Base-by-base conservation (phyloP, 1,139 yeast genomes). In the Saccharomyces hybrid region DNA sequence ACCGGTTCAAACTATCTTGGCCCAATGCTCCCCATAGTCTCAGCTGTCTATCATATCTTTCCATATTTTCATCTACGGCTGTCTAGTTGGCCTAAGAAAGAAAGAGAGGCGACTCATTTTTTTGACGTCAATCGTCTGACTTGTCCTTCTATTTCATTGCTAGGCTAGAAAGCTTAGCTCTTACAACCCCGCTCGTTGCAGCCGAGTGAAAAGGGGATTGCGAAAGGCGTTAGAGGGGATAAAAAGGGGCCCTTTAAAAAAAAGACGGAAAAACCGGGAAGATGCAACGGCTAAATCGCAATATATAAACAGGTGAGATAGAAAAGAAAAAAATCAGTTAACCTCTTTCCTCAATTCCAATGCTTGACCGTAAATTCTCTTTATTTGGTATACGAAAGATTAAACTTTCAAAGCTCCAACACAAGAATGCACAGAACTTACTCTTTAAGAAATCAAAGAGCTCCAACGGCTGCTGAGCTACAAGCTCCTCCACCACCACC, bases 11-110 rank as follows among this genome's bases (percentile, higher is more conserved):
- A 3, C 77, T 76, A 6, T 72, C 62, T 65, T 93, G 99, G 3
- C 98, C 98, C 1, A 78, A 70, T 0, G 79, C 65, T 0, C 89
- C 93, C 99, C 99, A 93, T 20, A 93, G 73, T 47, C 98, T 78
- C 57, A 91, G 73, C 68, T 93, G 99, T 50, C 99, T 78, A 70
- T 93, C 98, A 68, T 89, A 91, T 60, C 81, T 81, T 23, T 61
- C 52, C 46, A 50, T 30, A 50, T 25, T 31, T 50, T 41, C 44
- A 20, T 38, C 26, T 9, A 13, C 16, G 13, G 23, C n/a, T 16
- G n/a, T 30, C 13, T 13, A 30, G 32, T 5, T 30, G n/a, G 32
- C n/a, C 13, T 30, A 11, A 9, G n/a, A 11, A 30, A 30, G 6
- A 3, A 30, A 30, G n/a, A 28, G 9, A 30, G 13, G n/a, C 6